These are phyloP conservation scores for Paracorniculantispora psalliotae DNA, from an alignment of 2,329 filamentous ascomycete species.

Conservation along the genomic window DNA sequence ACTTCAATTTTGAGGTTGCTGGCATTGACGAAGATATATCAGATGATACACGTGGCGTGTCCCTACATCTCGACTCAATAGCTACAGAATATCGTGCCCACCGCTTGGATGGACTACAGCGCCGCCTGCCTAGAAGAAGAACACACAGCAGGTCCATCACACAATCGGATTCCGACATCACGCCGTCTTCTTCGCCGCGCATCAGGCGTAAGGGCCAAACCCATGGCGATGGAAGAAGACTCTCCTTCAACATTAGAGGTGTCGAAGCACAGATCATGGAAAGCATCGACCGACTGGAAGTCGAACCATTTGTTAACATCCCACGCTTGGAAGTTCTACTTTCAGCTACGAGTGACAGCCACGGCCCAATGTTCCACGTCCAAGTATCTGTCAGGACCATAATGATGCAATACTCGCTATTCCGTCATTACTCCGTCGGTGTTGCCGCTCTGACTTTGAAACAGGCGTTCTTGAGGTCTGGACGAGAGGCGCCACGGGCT, in stretches of 20 bases:
- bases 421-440: constrained; percentile 84
- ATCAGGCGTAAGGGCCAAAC: constrained; percentile 48
- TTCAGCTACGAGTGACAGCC: constrained; percentile 77
- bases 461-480: constrained; percentile 59
- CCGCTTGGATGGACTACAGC: constrained; percentile 59
- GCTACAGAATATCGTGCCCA: constrained; percentile 85
- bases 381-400: constrained; percentile 77
- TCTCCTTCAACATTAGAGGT: constrained; percentile 75
- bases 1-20: constrained; percentile 86
- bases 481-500: constrained; percentile 34
- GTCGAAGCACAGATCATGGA: constrained; percentile 91
- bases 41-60: constrained; percentile 73
- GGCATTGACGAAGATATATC: constrained; percentile 83
- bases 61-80: constrained; percentile 82
- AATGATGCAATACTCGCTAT: constrained; percentile 83
- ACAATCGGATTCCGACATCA: constrained; percentile 62
- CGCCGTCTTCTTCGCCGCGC: constrained; percentile 34
- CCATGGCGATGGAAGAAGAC: constrained; percentile 70
- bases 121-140: constrained; percentile 59
- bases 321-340: constrained; percentile 84
- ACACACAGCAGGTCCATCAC: constrained; percentile 68
- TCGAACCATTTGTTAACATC: constrained; percentile 79
- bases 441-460: constrained; percentile 73
- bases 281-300: constrained; percentile 74
- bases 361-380: constrained; percentile 83